phyloP scores from a whole-genome alignment of 75 land plant species.

The Chamaecyparis obtusa region DNA sequence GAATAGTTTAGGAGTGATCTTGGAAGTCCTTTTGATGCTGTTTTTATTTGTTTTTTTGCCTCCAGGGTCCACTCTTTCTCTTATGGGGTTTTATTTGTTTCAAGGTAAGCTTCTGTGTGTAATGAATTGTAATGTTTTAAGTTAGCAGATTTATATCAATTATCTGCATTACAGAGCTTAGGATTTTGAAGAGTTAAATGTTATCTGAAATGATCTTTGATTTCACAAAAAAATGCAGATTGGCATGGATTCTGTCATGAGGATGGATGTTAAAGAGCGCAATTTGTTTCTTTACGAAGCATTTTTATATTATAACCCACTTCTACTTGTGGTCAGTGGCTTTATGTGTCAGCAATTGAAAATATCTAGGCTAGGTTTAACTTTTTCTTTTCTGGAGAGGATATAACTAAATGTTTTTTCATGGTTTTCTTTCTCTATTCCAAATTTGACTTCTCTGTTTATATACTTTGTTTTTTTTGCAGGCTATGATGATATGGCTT shows the following conservation, averaged over 20 bases:
- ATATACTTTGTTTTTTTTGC: constrained; percentile 24
- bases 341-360: neutral
- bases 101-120: constrained; percentile 46
- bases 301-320: constrained; percentile 93
- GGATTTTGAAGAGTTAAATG: neutral
- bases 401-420: neutral
- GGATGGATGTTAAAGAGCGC: constrained; percentile 58
- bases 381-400: neutral
- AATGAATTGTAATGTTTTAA: neutral
- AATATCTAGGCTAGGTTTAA: neutral
- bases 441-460: neutral
- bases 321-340: constrained; percentile 81
- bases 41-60: neutral
- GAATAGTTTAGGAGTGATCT: neutral
- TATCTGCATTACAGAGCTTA: neutral
- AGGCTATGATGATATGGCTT: constrained; percentile 94
- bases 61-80: constrained; percentile 65
- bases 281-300: constrained; percentile 86
- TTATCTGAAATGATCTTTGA: neutral
- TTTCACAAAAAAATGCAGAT: constrained; percentile 40
- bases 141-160: neutral
- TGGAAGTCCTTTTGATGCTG: neutral
- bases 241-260: constrained; percentile 80
- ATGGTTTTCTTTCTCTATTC: constrained; percentile 1
- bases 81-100: constrained; percentile 66